Evolutionary conservation across 768 basidiomycete species (phyloP).

Genomic region (Tulasnella sp.): DNA sequence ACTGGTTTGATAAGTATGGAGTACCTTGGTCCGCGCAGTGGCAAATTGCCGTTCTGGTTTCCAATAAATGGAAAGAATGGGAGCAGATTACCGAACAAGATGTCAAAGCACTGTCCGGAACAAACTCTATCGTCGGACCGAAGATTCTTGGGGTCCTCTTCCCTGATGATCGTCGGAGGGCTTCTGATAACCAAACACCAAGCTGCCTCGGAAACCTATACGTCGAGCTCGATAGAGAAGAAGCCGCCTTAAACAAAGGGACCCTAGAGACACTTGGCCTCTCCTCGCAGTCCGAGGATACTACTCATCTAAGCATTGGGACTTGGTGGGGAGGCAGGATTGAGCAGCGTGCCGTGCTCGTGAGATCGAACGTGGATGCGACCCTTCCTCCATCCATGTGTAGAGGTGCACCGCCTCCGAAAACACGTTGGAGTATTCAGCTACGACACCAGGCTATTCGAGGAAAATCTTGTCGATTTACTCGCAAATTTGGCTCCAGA

Average conservation of each 20-base stretch:
- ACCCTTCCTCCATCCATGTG: neutral
- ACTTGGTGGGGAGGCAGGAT: constrained; percentile 67
- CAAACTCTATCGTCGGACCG: constrained; percentile 45
- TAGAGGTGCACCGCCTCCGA: neutral
- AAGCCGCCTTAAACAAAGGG: constrained; percentile 46
- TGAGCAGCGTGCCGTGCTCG: constrained; percentile 32
- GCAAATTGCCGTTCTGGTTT: constrained; percentile 55
- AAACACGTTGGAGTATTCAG: constrained; percentile 40
- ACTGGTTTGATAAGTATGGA: constrained; percentile 40
- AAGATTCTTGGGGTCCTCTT: constrained; percentile 39
- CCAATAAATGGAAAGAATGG: constrained; percentile 40
- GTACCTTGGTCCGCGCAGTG: constrained; percentile 57
- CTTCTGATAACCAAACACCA: neutral
- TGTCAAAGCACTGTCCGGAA: constrained; percentile 43
- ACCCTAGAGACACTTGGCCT: constrained; percentile 52
- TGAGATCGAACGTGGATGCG: neutral
- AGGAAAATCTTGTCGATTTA: constrained; percentile 60
- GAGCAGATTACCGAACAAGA: constrained; percentile 42
- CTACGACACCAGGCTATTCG: constrained; percentile 54
- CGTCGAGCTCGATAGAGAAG: constrained; percentile 64
- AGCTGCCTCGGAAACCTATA: constrained; percentile 44
- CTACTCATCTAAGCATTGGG: constrained; percentile 28
- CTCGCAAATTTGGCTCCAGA: constrained; percentile 65
- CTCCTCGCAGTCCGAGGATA: constrained; percentile 36
- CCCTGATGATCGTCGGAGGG: neutral